Conservation (phyloP, 1,139 yeast genomes). For the Blastobotrys apis region DNA sequence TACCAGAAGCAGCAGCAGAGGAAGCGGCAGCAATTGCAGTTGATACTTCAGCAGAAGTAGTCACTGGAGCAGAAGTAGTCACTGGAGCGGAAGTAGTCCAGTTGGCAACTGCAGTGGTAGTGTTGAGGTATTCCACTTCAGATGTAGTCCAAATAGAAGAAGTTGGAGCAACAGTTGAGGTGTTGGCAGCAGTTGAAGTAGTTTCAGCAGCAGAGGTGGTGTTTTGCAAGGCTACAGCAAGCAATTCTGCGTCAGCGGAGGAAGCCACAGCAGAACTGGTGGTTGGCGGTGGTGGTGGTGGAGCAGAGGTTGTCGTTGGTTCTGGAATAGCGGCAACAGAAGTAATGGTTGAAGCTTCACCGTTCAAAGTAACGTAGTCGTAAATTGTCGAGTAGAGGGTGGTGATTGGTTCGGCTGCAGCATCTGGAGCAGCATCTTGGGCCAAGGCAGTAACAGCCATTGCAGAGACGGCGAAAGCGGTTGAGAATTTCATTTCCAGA, state of each 20-base stretch:
- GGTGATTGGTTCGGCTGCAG: conserved; percentile 18
- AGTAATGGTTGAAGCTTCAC: conserved; percentile 7
- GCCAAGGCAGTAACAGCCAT: conserved; percentile 3
- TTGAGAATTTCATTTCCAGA: conserved; percentile 3
- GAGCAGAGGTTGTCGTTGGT: conserved; percentile 9
- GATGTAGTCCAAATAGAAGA: background rate
- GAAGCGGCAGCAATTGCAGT: conserved; percentile 2
- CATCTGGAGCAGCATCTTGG: conserved; percentile 8
- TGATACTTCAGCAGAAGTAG: conserved; percentile 3
- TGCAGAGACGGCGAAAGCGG: background rate
- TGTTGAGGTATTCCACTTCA: background rate
- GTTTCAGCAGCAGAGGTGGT: conserved; percentile 7
- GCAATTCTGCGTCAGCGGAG: background rate
- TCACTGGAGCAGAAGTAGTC: conserved; percentile 7
- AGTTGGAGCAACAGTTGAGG: conserved; percentile 6
- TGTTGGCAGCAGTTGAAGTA: conserved; percentile 2
- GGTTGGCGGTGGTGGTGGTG: conserved; percentile 8
- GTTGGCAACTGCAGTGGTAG: conserved; percentile 6
- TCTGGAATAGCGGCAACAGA: conserved; percentile 2
- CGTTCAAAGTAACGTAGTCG: conserved; percentile 24
- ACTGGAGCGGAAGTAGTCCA: conserved; percentile 8
- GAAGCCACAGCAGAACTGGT: conserved; percentile 5
- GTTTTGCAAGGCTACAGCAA: conserved; percentile 5
- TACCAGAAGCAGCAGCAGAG: conserved; percentile 4
- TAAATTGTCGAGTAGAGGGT: conserved; percentile 26